Evolutionary conservation across 441 rosid species (phyloP), one percentile per base, ranked within the genome.

Genomic region (Melastoma candidum): DNA sequence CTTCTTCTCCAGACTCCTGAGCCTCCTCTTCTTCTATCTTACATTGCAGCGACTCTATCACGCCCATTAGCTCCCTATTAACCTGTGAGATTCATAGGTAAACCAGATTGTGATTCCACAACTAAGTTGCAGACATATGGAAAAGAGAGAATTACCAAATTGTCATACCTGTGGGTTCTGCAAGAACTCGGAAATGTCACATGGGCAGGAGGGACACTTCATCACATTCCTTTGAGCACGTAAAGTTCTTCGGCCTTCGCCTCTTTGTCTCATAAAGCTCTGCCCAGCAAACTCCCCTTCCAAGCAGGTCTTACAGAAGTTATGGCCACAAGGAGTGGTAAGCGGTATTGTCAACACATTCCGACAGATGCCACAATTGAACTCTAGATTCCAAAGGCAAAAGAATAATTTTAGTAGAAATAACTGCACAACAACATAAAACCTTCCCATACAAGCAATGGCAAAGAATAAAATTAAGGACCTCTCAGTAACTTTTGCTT

Each of bases 141-240:
- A 24, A 6, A 46, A 60, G 11, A 11, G 6, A 13, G 11, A 12
- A 41, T 47, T 5, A 48, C 47, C 12, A 11, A 11, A 4, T 6
- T 12, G 5, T 22, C 13, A 8, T 44, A 80, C 94, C 84, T 82
- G 78, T 1, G 83, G 80, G 59, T 78, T 73, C 56, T 64, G 80
- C 24, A 87, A 73, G 52, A 76, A 79, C 17, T 88, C 92, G 4
- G 85, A 63, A 12, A 85, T 68, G 73, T 85, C 89, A 27, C 50
- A 64, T 25, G 78, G 61, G 65, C 95, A 83, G 2, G 68, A 65
- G 41, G 95, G 95, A 56, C 96, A 88, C 0, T 73, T 78, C 80
- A 78, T 62, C 47, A 83, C 6, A 26, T 77, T 83, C 76, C 81
- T 83, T 58, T 72, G 77, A 0, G 70, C 60, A 12, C 95, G 71